Percentiles rank a stretch among this genome's conserved stretches.
phyloP scores from a whole-genome alignment of 2,329 filamentous ascomycete species.

The Dactylella cylindrospora region DNA sequence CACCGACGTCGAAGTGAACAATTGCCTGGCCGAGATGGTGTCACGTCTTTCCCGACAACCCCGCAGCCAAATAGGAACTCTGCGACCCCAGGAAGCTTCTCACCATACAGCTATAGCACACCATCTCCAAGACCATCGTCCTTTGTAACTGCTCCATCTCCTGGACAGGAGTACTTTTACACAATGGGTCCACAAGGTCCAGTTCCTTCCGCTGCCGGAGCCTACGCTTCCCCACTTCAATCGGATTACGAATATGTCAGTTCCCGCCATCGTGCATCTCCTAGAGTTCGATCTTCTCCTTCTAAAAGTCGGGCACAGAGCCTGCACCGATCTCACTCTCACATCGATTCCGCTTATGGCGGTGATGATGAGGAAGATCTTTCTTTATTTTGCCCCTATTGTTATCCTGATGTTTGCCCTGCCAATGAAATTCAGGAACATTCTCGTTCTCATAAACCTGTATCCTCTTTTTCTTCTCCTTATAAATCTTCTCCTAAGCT shows the following conservation, averaged over 20 bases:
- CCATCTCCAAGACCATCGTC: constrained; percentile 38
- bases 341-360: constrained; percentile 40
- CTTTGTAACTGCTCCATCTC: constrained; percentile 32
- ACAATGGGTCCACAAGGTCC: constrained; percentile 40
- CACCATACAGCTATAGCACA: constrained; percentile 39
- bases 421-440: constrained; percentile 18
- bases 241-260: constrained; percentile 44
- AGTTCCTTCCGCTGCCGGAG: constrained; percentile 25
- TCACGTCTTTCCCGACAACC: constrained; percentile 40
- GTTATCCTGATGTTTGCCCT: constrained; percentile 42
- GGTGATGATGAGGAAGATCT: constrained; percentile 38
- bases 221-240: constrained; percentile 32
- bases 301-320: constrained; percentile 40
- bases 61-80: constrained; percentile 39
- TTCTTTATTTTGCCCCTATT: constrained; percentile 40
- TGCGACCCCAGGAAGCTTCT: constrained; percentile 37
- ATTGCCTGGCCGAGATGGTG: constrained; percentile 37
- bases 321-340: constrained; percentile 43
- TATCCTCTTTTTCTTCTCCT: constrained; percentile 37
- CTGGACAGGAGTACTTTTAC: constrained; percentile 31
- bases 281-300: constrained; percentile 43
- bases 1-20: constrained; percentile 41
- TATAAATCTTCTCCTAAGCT: constrained; percentile 33
- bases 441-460: constrained; percentile 38
- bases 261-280: constrained; percentile 43